These are phyloP conservation scores for Neopestalotiopsis clavispora DNA, from an alignment of 2,329 filamentous ascomycete species.

Conservation along the genomic window DNA sequence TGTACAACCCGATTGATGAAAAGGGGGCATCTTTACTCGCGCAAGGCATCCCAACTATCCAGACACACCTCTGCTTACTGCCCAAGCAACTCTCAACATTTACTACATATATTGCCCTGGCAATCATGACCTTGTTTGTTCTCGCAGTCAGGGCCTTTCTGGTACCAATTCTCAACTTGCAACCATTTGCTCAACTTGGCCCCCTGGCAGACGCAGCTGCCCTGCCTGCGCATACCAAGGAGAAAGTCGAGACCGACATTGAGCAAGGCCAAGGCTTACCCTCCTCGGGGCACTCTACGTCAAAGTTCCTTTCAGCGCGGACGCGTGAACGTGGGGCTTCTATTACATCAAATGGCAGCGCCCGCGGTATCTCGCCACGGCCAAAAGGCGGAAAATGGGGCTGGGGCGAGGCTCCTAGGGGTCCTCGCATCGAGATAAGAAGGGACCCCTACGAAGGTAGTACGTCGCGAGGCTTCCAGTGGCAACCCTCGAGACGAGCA, in stretches of 20 bases:
- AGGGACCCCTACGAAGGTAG: conserved; percentile 49
- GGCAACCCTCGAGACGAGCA: conserved; percentile 32
- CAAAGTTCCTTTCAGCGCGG: conserved; percentile 37
- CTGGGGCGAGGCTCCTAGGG: conserved; percentile 44
- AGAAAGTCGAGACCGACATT: conserved; percentile 56
- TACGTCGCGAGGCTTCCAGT: conserved; percentile 34
- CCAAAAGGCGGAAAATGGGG: conserved; percentile 43
- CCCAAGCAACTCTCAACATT: conserved; percentile 88
- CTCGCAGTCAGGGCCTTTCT: conserved; percentile 61
- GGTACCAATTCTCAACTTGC: conserved; percentile 58
- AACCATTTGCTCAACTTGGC: conserved; percentile 55
- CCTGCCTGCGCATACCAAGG: conserved; percentile 54
- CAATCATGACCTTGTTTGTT: conserved; percentile 55
- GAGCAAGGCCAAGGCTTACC: conserved; percentile 32
- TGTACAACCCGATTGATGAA: conserved; percentile 87
- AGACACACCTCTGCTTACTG: conserved; percentile 88
- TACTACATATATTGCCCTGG: conserved; percentile 73
- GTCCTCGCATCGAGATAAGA: conserved; percentile 58
- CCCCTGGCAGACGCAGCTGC: conserved; percentile 32
- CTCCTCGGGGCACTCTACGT: conserved; percentile 40
- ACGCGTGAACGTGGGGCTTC: conserved; percentile 32
- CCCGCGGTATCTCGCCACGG: conserved; percentile 30
- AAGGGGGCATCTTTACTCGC: conserved; percentile 53
- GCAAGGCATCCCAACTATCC: conserved; percentile 64
- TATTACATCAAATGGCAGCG: conserved; percentile 25